These are phyloP conservation scores for Capsicum baccatum DNA, from an alignment of 257 asterid species.

Conservation along the genomic window DNA sequence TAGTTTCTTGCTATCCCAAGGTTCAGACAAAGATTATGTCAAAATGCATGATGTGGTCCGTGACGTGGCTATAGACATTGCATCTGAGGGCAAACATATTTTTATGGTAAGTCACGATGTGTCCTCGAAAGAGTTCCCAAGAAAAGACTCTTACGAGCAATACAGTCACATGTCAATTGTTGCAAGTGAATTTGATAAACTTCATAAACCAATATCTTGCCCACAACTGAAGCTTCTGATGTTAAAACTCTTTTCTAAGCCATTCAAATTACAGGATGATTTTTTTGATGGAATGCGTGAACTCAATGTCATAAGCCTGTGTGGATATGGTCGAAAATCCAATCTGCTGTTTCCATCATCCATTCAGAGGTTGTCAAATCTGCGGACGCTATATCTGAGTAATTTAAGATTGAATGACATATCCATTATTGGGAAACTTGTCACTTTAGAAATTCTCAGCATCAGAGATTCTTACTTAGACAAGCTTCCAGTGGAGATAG, in stretches of 20 bases:
- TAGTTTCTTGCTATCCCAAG: slow-evolving; percentile 8
- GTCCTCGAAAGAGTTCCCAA: slow-evolving; percentile 27
- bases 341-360: no score
- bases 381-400: neutral
- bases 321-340: no score
- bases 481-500: slow-evolving; percentile 11
- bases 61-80: slow-evolving; percentile 20
- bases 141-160: neutral
- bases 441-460: slow-evolving; percentile 30
- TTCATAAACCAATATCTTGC: neutral
- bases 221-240: neutral
- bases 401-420: neutral
- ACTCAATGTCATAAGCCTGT: neutral
- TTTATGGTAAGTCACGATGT: slow-evolving; percentile 21
- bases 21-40: neutral
- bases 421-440: slow-evolving; percentile 15
- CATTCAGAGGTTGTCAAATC: neutral
- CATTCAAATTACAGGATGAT: neutral
- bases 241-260: neutral
- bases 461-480: neutral
- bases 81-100: slow-evolving; percentile 13
- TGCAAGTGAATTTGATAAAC: neutral
- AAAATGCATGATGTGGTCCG: slow-evolving; percentile 35
- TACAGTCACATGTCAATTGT: slow-evolving; percentile 25
- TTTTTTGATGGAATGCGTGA: neutral